These are phyloP conservation scores for Acephala macrosclerotiorum DNA, from an alignment of 2,329 filamentous ascomycete species.

Conservation along the genomic window DNA sequence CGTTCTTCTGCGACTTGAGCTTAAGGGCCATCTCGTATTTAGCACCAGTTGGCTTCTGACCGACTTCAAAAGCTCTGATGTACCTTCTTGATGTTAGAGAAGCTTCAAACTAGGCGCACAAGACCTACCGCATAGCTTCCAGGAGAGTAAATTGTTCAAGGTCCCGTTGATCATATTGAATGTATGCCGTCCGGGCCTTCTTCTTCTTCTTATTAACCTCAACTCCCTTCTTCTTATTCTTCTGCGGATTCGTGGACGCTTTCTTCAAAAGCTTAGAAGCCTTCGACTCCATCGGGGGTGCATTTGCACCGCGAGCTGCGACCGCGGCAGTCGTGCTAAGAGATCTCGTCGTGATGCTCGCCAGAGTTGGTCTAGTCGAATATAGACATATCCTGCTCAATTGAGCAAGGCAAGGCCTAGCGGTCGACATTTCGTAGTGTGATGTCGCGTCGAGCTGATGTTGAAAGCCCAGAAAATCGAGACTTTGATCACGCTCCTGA, in stretches of 20 bases:
- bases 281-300: not conserved
- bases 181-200: conserved; percentile 43
- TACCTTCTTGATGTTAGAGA: conserved; percentile 63
- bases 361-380: conserved; percentile 24
- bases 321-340: conserved; percentile 36
- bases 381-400: conserved; percentile 42
- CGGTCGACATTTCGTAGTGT: conserved; percentile 38
- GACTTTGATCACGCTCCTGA: conserved; percentile 13
- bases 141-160: conserved; percentile 78
- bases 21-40: conserved; percentile 93
- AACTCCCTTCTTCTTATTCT: conserved; percentile 43
- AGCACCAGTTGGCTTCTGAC: conserved; percentile 71
- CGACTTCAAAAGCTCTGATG: conserved; percentile 91
- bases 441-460: conserved; percentile 6
- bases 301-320: conserved; percentile 18
- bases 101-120: conserved; percentile 14
- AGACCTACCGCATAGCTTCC: conserved; percentile 85
- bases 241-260: conserved; percentile 32
- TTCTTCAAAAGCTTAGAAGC: not conserved
- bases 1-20: conserved; percentile 83
- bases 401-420: conserved; percentile 43
- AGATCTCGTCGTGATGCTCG: conserved; percentile 25
- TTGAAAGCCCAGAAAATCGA: conserved; percentile 9
- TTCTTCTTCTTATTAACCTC: conserved; percentile 41
- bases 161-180: conserved; percentile 46